Percentiles rank a stretch among this genome's conserved stretches.
These are phyloP conservation scores for Heliamphora exappendiculata DNA, from an alignment of 148 eudicot species.

Conservation along the genomic window DNA sequence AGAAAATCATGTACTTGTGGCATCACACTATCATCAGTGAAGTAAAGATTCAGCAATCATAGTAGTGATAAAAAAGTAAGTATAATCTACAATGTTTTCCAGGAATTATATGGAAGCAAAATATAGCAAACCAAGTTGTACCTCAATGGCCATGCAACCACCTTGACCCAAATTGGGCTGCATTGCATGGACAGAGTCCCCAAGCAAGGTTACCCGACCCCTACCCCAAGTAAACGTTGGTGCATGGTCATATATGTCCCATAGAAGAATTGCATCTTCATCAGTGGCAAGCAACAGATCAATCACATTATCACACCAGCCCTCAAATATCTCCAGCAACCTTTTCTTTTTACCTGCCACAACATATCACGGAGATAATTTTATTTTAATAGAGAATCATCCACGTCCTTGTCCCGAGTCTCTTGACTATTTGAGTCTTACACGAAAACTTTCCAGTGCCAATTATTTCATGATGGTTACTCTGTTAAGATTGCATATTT, in stretches of 20 bases:
- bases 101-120: neutral
- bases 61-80: neutral
- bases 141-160: slow-evolving; percentile 99
- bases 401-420: neutral
- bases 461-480: neutral
- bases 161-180: slow-evolving; percentile 99
- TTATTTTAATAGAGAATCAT: neutral
- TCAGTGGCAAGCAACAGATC: slow-evolving; percentile 70
- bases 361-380: neutral
- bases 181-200: slow-evolving; percentile 98
- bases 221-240: slow-evolving; percentile 81
- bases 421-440: neutral
- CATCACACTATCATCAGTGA: slow-evolving; percentile 3
- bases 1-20: neutral
- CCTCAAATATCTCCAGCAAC: slow-evolving; percentile 68
- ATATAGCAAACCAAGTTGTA: slow-evolving; percentile 17
- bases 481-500: slow-evolving; percentile 3
- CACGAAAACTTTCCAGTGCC: neutral
- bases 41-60: neutral
- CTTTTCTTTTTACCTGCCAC: slow-evolving; percentile 79
- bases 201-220: slow-evolving; percentile 88
- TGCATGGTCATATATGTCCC: slow-evolving; percentile 81
- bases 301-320: slow-evolving; percentile 93
- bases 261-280: slow-evolving; percentile 90
- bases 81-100: neutral